These are phyloP conservation scores for Pholiota microspora DNA, from an alignment of 768 basidiomycete genomes.

Conservation along the genomic window DNA sequence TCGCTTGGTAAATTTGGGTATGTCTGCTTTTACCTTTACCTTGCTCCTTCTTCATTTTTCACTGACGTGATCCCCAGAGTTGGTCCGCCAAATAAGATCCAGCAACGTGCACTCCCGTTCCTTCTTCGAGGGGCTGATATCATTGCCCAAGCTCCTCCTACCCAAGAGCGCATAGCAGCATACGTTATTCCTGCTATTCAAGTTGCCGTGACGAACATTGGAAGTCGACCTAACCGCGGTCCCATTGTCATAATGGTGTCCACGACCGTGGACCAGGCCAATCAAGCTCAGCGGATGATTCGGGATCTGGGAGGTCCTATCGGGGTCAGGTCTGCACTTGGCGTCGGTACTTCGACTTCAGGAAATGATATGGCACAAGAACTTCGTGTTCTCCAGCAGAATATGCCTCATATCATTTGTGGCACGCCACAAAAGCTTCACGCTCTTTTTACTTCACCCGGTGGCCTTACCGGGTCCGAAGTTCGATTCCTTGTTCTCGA, in stretches of 20 bases:
- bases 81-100: slow-evolving; percentile 98
- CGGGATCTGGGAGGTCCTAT: slow-evolving; percentile 92
- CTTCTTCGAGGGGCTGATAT: slow-evolving; percentile 92
- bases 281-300: slow-evolving; percentile 94
- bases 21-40: slow-evolving; percentile 23
- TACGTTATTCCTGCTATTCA: slow-evolving; percentile 93
- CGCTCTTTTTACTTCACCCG: slow-evolving; percentile 80
- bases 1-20: slow-evolving; percentile 94
- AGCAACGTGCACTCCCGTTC: slow-evolving; percentile 95
- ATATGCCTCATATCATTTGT: slow-evolving; percentile 92
- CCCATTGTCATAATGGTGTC: slow-evolving; percentile 92
- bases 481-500: slow-evolving; percentile 94
- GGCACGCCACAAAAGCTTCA: slow-evolving; percentile 97
- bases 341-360: slow-evolving; percentile 73
- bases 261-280: slow-evolving; percentile 98
- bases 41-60: not conserved
- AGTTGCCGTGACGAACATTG: slow-evolving; percentile 67
- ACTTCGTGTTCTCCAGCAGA: slow-evolving; percentile 81
- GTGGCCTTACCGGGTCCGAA: slow-evolving; percentile 77
- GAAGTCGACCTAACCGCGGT: slow-evolving; percentile 66
- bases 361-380: slow-evolving; percentile 70
- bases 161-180: slow-evolving; percentile 96
- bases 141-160: slow-evolving; percentile 98
- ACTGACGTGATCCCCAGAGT: slow-evolving; percentile 48
- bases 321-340: slow-evolving; percentile 87